Percentiles rank a stretch among this genome's conserved stretches.
These are phyloP conservation scores for Lithospermum erythrorhizon DNA, from an alignment of 257 asterid genomes.

Conservation along the genomic window DNA sequence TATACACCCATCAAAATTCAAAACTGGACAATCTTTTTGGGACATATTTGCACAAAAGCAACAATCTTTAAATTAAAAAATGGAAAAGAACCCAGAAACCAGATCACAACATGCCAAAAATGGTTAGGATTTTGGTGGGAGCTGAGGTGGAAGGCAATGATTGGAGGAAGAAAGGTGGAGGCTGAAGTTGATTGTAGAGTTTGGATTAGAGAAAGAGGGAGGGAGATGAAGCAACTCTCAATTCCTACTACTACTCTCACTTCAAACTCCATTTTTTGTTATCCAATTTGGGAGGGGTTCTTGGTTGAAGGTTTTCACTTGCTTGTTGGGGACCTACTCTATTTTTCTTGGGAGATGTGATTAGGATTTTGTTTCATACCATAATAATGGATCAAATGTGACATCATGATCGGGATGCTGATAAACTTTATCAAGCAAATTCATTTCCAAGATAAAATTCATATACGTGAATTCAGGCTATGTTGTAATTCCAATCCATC, in stretches of 20 bases:
- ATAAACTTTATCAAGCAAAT: no score
- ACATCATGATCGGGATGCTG: no score
- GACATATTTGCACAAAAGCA: no score
- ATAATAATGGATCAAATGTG: no score
- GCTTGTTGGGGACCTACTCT: background rate
- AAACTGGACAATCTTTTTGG: no score
- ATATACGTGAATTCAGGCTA: no score
- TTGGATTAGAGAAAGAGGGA: conserved; percentile 70
- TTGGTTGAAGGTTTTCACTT: background rate
- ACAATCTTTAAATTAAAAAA: background rate
- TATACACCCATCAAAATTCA: no score
- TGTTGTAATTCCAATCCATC: no score
- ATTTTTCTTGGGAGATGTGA: background rate
- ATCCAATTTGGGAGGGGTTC: background rate
- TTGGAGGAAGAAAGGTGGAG: conserved; percentile 63
- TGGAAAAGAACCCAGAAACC: conserved; percentile 55
- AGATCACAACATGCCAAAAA: conserved; percentile 82
- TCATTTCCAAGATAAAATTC: no score
- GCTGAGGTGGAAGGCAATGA: conserved; percentile 72
- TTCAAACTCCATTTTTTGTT: conserved; percentile 59
- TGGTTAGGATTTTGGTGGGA: conserved; percentile 18
- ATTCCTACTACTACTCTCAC: conserved; percentile 65
- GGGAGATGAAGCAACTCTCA: conserved; percentile 71
- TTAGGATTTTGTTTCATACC: no score
- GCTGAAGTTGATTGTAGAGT: conserved; percentile 41